phyloP scores from a whole-genome alignment of 306 rosid genomes.

The Quercus rubra region DNA sequence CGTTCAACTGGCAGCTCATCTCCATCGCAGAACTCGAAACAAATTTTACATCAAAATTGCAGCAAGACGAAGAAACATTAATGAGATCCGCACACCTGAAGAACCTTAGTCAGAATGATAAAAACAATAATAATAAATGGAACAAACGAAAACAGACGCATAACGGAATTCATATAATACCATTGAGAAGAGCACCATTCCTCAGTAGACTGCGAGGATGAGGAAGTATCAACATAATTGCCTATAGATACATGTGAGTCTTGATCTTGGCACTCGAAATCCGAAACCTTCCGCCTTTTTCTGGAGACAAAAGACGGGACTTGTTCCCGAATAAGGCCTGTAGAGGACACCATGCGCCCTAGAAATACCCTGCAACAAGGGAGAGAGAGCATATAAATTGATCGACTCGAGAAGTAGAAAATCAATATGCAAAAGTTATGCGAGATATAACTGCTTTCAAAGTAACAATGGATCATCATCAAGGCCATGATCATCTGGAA shows the following conservation, averaged over 20 bases:
- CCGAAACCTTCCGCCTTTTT: conserved; percentile 32
- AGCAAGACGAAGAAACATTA: conserved; percentile 30
- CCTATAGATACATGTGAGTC: conserved; percentile 21
- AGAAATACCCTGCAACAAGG: background rate
- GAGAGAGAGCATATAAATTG: background rate
- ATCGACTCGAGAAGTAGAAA: background rate
- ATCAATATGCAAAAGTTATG: background rate
- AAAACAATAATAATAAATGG: background rate
- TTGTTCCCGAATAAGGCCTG: conserved; percentile 22
- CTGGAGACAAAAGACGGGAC: background rate
- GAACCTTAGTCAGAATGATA: background rate
- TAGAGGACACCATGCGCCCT: conserved; percentile 33
- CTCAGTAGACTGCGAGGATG: conserved; percentile 6
- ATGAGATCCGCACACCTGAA: conserved; percentile 29
- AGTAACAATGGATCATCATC: background rate
- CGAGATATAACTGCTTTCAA: background rate
- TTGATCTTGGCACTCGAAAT: conserved; percentile 24
- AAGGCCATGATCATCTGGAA: too few species aligned
- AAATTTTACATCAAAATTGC: conserved; percentile 39
- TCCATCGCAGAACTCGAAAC: conserved; percentile 41
- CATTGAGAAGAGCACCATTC: conserved; percentile 25
- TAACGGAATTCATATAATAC: conserved; percentile 7
- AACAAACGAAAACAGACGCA: background rate
- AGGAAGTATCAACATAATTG: conserved; percentile 19
- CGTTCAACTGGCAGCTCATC: conserved; percentile 64